Conservation (phyloP, 2,329 filamentous ascomycete species). For the Cercospora beticola region DNA sequence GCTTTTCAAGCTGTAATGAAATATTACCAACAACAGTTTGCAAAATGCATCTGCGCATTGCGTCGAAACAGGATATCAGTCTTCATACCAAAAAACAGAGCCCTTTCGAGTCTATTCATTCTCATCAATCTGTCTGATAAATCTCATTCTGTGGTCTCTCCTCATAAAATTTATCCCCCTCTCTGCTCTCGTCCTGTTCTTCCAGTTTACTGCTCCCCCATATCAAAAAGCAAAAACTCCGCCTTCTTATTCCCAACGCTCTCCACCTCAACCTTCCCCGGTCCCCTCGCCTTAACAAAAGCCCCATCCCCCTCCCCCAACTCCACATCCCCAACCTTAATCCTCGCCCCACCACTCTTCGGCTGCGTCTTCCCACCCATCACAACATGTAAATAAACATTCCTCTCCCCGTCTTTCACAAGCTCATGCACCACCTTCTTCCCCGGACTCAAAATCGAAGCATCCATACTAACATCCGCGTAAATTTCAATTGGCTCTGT, state of each 20-base stretch:
- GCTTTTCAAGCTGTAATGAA: neutral
- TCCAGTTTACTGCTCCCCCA: conserved; percentile 39
- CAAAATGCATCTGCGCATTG: neutral
- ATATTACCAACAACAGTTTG: neutral
- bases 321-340: conserved; percentile 66
- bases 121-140: neutral
- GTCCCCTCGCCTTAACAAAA: conserved; percentile 61
- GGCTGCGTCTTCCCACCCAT: conserved; percentile 60
- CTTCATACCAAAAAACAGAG: neutral
- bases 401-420: conserved; percentile 63
- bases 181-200: neutral
- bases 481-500: conserved; percentile 77
- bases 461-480: conserved; percentile 80
- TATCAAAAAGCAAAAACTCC: conserved; percentile 53
- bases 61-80: too few relatives aligned
- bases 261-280: conserved; percentile 47
- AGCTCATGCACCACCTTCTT: conserved; percentile 69
- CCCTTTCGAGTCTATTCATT: neutral
- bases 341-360: conserved; percentile 69
- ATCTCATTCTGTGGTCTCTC: neutral
- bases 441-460: conserved; percentile 67
- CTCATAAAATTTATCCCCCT: neutral
- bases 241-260: conserved; percentile 49
- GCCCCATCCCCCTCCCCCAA: conserved; percentile 78
- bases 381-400: conserved; percentile 77